phyloP scores from a whole-genome alignment of 2,329 filamentous ascomycete species.

The Dactylellina leptospora region DNA sequence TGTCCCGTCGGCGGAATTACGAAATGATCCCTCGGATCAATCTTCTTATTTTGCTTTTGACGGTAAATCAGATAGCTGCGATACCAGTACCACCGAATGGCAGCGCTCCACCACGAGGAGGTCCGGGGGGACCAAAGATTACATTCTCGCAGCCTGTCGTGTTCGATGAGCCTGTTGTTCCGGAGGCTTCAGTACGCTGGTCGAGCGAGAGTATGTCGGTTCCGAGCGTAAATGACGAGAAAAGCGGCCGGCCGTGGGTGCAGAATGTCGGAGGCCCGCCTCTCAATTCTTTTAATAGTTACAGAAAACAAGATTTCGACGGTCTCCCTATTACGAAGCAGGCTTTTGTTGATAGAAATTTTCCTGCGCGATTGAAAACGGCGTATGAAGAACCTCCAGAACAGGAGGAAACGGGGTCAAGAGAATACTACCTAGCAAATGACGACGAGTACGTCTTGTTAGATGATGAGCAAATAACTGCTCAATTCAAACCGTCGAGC shows the following conservation, averaged over 20 bases:
- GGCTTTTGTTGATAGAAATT: neutral
- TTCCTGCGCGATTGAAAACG: constrained; percentile 1
- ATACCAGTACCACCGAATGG: constrained; percentile 17
- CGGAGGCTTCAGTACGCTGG: neutral
- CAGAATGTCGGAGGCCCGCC: constrained; percentile 16
- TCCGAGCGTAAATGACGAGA: constrained; percentile 22
- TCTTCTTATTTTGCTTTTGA: no score
- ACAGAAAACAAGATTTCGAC: neutral
- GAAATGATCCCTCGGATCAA: no score
- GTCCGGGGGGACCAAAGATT: neutral
- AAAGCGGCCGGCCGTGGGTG: constrained; percentile 1
- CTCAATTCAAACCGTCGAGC: neutral
- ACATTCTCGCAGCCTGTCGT: neutral
- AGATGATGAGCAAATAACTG: constrained; percentile 2
- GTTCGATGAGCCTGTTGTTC: neutral
- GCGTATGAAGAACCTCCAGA: constrained; percentile 15
- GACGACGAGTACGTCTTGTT: no score
- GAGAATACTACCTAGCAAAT: no score
- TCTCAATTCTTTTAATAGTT: constrained; percentile 1
- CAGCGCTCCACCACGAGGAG: no score
- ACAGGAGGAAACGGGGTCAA: neutral
- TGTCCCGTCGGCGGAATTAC: no score
- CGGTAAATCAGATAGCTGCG: no score
- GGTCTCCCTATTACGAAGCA: neutral
- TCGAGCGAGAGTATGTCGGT: constrained; percentile 3